Conservation (phyloP, 2,329 filamentous ascomycete genomes). For the Parastagonospora avenae region DNA sequence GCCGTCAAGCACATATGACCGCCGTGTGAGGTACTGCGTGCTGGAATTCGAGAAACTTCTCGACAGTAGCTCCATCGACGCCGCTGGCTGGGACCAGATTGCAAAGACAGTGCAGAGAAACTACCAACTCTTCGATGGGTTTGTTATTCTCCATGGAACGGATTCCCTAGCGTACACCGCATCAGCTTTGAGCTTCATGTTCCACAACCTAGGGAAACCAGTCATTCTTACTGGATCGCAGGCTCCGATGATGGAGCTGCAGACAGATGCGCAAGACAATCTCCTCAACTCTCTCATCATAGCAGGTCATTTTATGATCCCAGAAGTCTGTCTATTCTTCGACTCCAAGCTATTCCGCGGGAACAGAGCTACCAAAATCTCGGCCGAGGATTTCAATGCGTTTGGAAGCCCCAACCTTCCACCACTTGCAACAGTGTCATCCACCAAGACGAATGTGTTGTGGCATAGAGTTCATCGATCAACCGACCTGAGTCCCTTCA, state of each 20-base stretch:
- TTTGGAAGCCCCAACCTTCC: conserved; percentile 88
- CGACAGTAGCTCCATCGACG: conserved; percentile 89
- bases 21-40: conserved; percentile 81
- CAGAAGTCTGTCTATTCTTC: conserved; percentile 93
- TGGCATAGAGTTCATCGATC: conserved; percentile 80
- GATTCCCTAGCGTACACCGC: conserved; percentile 87
- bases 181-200: conserved; percentile 91
- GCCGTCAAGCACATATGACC: conserved; percentile 77
- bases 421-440: conserved; percentile 80
- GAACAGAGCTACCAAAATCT: conserved; percentile 86
- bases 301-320: conserved; percentile 89
- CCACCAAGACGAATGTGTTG: conserved; percentile 77
- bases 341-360: conserved; percentile 88
- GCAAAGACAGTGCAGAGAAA: conserved; percentile 80
- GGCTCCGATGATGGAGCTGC: conserved; percentile 85
- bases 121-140: conserved; percentile 87
- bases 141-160: conserved; percentile 88
- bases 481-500: conserved; percentile 74
- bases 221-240: conserved; percentile 76
- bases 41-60: conserved; percentile 84
- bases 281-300: conserved; percentile 86
- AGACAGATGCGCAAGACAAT: conserved; percentile 91
- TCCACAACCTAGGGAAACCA: conserved; percentile 87
- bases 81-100: conserved; percentile 84
- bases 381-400: conserved; percentile 82